Evolutionary conservation across 208 protist species (phyloP).

Genomic region (Acanthamoeba healyi): DNA sequence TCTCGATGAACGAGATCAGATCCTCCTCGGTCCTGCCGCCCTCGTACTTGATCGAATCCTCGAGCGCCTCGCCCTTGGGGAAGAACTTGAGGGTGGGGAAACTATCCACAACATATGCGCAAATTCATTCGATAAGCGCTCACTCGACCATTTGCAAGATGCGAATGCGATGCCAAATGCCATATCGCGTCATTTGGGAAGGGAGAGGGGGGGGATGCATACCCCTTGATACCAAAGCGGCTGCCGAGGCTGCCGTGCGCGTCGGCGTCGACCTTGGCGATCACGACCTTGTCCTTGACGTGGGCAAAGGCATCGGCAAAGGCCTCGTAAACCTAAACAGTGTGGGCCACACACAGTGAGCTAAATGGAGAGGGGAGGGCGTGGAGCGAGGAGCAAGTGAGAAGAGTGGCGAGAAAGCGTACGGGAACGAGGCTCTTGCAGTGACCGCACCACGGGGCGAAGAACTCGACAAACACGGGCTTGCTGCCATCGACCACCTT

Average conservation of each 20-base stretch:
- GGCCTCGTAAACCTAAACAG: conserved; percentile 75
- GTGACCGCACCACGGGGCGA: conserved; percentile 97
- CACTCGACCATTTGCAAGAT: too few species aligned
- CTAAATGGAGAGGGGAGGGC: background rate
- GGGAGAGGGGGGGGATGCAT: background rate
- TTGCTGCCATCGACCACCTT: conserved; percentile 92
- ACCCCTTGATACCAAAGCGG: background rate
- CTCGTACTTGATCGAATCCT: conserved; percentile 76
- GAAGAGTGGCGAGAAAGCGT: too few species aligned
- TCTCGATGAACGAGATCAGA: conserved; percentile 62
- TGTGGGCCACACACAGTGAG: background rate
- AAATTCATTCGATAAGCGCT: too few species aligned
- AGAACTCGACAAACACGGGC: conserved; percentile 97
- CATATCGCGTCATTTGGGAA: background rate
- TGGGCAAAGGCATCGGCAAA: conserved; percentile 73
- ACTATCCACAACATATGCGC: too few species aligned
- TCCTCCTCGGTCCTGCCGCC: conserved; percentile 60
- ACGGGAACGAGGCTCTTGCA: conserved; percentile 95
- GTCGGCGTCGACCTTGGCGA: conserved; percentile 87
- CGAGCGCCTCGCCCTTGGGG: conserved; percentile 81
- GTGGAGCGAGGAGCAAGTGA: background rate
- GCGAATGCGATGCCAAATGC: too few species aligned
- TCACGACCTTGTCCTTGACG: conserved; percentile 72
- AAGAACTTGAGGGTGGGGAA: conserved; percentile 87
- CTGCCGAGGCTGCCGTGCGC: conserved; percentile 82